A percentile compares a stretch with the other conserved stretches of the same genome.
Evolutionary conservation across 805 yeast genomes (phyloP).

Genomic region (Wickerhamomyces alni): DNA sequence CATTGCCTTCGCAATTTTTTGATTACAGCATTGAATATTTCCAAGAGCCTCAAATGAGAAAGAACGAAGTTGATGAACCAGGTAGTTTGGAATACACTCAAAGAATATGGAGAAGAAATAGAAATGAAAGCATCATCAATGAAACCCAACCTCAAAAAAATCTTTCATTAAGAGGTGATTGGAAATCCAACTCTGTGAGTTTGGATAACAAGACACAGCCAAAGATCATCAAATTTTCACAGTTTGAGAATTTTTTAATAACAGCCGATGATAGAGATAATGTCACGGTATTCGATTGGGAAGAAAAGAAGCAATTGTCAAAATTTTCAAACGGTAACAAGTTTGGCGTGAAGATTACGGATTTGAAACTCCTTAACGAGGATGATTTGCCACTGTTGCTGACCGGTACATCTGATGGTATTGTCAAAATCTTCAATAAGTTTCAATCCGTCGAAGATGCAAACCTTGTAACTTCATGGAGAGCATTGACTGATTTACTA

Average conservation of each 20-base stretch:
- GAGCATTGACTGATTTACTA: constrained; percentile 82
- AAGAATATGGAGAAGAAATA: constrained; percentile 80
- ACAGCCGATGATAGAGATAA: constrained; percentile 81
- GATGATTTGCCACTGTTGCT: constrained; percentile 83
- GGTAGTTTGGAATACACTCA: constrained; percentile 83
- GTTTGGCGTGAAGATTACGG: constrained; percentile 83
- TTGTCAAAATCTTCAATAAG: constrained; percentile 78
- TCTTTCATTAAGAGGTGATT: constrained; percentile 74
- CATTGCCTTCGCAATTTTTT: constrained; percentile 57
- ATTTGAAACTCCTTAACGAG: constrained; percentile 79
- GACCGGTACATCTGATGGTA: constrained; percentile 92
- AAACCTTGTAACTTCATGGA: constrained; percentile 80
- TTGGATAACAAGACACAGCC: constrained; percentile 78
- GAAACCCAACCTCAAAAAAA: constrained; percentile 89
- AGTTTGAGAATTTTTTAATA: constrained; percentile 79
- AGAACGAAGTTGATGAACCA: constrained; percentile 80
- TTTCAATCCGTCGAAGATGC: constrained; percentile 52
- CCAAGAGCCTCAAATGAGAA: constrained; percentile 92
- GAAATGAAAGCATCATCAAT: constrained; percentile 82
- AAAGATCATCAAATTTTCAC: constrained; percentile 71
- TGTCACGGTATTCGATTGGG: constrained; percentile 88
- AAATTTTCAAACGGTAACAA: constrained; percentile 82
- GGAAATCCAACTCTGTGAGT: constrained; percentile 60
- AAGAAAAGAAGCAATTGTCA: constrained; percentile 44
- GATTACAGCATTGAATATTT: constrained; percentile 83